Percentiles rank a stretch among this genome's conserved stretches.
These are phyloP conservation scores for Rutstroemia sp. DNA, from an alignment of 2,329 filamentous ascomycete genomes.

Conservation along the genomic window DNA sequence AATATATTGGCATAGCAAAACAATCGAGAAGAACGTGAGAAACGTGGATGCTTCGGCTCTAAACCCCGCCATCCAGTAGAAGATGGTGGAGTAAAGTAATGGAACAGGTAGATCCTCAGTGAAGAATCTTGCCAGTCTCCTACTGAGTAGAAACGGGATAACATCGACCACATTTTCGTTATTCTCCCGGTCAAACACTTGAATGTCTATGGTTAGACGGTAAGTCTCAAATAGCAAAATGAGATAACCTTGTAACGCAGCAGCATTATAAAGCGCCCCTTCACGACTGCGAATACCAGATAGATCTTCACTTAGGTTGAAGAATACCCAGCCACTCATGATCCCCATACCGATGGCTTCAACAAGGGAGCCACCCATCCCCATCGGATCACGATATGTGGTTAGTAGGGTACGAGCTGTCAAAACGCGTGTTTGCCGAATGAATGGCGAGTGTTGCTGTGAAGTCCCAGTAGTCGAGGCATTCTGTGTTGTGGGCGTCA, in stretches of 20 bases:
- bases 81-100: conserved; percentile 61
- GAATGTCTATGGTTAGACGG: conserved; percentile 66
- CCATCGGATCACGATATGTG: conserved; percentile 70
- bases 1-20: conserved; percentile 65
- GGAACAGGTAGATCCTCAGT: conserved; percentile 70
- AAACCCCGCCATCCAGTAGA: conserved; percentile 75
- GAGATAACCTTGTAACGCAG: conserved; percentile 68
- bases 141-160: conserved; percentile 61
- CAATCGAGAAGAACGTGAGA: conserved; percentile 63
- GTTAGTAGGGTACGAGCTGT: conserved; percentile 63
- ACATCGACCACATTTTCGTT: conserved; percentile 66
- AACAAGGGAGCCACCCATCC: conserved; percentile 61
- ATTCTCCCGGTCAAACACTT: conserved; percentile 67
- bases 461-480: conserved; percentile 22
- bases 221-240: conserved; percentile 72
- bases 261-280: conserved; percentile 64
- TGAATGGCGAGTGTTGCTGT: conserved; percentile 43
- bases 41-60: conserved; percentile 56
- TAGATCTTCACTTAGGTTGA: conserved; percentile 54
- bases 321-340: conserved; percentile 68
- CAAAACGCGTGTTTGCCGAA: conserved; percentile 57
- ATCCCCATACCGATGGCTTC: conserved; percentile 66
- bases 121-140: conserved; percentile 59
- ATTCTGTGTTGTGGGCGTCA: background rate
- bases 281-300: conserved; percentile 67